These are phyloP conservation scores for Mallotus japonicus DNA, from an alignment of 441 rosid genomes.

Conservation along the genomic window DNA sequence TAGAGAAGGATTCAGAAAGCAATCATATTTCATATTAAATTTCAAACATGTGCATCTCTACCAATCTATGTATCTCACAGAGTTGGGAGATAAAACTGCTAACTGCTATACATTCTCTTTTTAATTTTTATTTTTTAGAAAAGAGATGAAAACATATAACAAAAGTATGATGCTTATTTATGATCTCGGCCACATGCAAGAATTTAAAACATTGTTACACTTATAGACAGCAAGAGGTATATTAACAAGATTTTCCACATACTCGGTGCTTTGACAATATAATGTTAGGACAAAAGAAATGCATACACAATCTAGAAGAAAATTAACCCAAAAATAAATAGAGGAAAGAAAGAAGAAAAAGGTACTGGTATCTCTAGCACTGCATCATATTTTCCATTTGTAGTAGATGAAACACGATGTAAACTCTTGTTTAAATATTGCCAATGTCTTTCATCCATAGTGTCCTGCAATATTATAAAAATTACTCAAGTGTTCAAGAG, in stretches of 20 bases:
- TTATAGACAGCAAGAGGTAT: neutral
- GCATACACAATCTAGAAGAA: neutral
- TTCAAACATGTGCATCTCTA: neutral
- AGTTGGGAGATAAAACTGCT: neutral
- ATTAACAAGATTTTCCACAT: neutral
- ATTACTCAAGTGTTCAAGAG: constrained; percentile 20
- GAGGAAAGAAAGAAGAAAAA: constrained; percentile 17
- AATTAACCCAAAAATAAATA: neutral
- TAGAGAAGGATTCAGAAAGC: neutral
- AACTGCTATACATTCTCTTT: neutral
- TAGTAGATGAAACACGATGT: constrained; percentile 76
- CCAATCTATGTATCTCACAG: neutral
- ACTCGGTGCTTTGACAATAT: neutral
- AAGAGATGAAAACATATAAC: neutral
- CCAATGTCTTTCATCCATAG: constrained; percentile 81
- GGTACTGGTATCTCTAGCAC: constrained; percentile 65
- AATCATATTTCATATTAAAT: neutral
- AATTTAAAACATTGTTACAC: neutral
- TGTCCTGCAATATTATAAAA: constrained; percentile 50
- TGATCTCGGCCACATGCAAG: neutral
- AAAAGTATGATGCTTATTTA: neutral
- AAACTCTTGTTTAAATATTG: constrained; percentile 69
- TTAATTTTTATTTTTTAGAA: neutral
- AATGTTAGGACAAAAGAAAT: neutral
- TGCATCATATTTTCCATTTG: constrained; percentile 92